Evolutionary conservation across 257 asterid genomes (phyloP).

Genomic region (Scutellaria baicalensis): DNA sequence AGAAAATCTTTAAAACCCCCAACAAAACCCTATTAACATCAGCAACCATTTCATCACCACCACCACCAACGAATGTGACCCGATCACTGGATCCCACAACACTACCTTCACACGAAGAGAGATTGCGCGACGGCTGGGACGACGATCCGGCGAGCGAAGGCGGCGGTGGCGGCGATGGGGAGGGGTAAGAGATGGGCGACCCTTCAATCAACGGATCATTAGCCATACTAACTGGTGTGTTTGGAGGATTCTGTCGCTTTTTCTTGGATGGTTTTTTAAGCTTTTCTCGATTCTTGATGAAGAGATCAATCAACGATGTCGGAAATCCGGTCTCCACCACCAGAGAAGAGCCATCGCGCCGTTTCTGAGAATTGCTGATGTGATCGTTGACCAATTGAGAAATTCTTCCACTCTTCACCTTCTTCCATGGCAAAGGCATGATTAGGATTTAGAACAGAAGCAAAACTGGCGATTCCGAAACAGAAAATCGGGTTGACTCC

Average conservation of each 20-base stretch:
- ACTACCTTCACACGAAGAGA: not conserved
- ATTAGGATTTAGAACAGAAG: not conserved
- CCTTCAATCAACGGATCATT: not conserved
- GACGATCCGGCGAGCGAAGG: constrained; percentile 5
- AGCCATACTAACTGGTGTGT: not conserved
- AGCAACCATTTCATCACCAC: constrained; percentile 1
- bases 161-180: constrained; percentile 17
- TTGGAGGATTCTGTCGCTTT: constrained; percentile 17
- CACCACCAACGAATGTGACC: not conserved
- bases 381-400: constrained; percentile 62
- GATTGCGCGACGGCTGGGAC: constrained; percentile 4
- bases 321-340: constrained; percentile 83
- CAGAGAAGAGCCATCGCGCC: constrained; percentile 57
- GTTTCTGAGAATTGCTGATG: constrained; percentile 42
- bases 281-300: constrained; percentile 63
- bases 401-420: constrained; percentile 37
- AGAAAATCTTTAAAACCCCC: constrained; percentile 31
- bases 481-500: not conserved
- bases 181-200: not conserved
- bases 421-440: constrained; percentile 78
- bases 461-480: not conserved
- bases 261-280: constrained; percentile 36
- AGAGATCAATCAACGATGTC: constrained; percentile 68
- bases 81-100: not conserved
- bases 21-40: constrained; percentile 26